These are phyloP conservation scores for Aspergillus sojae DNA, from an alignment of 2,329 filamentous ascomycete species.

Conservation along the genomic window DNA sequence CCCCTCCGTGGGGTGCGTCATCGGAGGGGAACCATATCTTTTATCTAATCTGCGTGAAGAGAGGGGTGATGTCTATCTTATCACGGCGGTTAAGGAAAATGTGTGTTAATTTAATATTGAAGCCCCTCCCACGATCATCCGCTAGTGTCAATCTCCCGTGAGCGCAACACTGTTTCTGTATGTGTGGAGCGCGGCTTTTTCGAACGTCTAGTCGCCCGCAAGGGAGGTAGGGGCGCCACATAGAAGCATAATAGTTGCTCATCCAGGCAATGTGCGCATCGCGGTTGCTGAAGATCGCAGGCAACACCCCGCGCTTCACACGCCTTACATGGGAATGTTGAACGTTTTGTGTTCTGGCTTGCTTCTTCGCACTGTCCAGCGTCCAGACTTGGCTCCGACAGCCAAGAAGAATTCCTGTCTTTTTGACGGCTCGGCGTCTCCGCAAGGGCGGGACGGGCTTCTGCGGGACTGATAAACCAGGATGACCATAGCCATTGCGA, in stretches of 20 bases:
- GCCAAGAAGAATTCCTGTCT: background rate
- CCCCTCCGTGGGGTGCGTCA: background rate
- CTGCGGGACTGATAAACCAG: constrained; percentile 10
- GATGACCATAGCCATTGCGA: constrained; percentile 23
- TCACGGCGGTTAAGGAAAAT: background rate
- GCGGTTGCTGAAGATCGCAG: constrained; percentile 33
- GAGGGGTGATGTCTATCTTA: background rate
- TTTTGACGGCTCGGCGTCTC: constrained; percentile 4
- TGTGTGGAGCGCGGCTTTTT: constrained; percentile 11
- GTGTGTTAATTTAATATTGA: background rate
- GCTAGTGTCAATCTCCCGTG: constrained; percentile 6
- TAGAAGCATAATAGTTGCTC: constrained; percentile 39
- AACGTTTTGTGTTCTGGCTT: background rate
- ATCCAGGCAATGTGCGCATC: constrained; percentile 35
- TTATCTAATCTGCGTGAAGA: background rate
- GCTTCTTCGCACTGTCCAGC: background rate
- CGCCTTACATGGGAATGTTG: constrained; percentile 27
- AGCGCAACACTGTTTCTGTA: background rate
- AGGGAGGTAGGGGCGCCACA: constrained; percentile 25
- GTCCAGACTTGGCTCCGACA: background rate
- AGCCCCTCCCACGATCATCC: background rate
- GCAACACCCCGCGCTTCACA: constrained; percentile 31
- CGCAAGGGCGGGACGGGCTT: background rate
- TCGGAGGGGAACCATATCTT: background rate
- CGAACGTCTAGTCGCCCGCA: constrained; percentile 21